Evolutionary conservation across 768 basidiomycete species (phyloP).

Genomic region (Megacollybia marginata): DNA sequence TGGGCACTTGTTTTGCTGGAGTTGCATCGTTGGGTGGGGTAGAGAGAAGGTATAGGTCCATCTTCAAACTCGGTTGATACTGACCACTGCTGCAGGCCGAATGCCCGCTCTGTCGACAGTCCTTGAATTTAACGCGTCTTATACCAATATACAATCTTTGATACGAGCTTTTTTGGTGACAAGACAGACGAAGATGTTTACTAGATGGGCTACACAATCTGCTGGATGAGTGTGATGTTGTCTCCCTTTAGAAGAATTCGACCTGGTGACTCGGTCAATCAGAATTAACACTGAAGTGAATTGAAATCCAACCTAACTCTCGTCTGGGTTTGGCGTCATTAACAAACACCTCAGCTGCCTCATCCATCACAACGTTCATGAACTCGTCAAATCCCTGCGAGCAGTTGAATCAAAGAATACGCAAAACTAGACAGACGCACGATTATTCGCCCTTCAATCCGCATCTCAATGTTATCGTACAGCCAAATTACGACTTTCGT

Average conservation of each 20-base stretch:
- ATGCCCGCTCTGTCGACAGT: constrained; percentile 82
- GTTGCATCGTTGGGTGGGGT: constrained; percentile 83
- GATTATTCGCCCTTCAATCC: constrained; percentile 92
- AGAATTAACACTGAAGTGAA: constrained; percentile 1
- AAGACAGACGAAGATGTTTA: neutral
- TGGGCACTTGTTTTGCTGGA: constrained; percentile 88
- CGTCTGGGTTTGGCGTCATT: constrained; percentile 82
- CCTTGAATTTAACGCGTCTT: constrained; percentile 57
- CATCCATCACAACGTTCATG: constrained; percentile 96
- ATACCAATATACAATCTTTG: constrained; percentile 82
- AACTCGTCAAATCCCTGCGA: constrained; percentile 96
- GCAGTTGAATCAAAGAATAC: constrained; percentile 30
- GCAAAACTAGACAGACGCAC: constrained; percentile 46
- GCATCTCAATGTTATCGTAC: constrained; percentile 94
- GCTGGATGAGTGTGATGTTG: constrained; percentile 96
- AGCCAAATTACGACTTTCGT: constrained; percentile 88
- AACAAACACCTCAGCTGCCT: constrained; percentile 86
- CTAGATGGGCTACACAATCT: constrained; percentile 25
- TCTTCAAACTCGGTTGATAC: neutral
- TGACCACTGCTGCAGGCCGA: constrained; percentile 48
- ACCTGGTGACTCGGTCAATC: constrained; percentile 38
- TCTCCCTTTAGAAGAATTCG: constrained; percentile 96
- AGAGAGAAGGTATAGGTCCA: constrained; percentile 61
- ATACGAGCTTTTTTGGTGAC: constrained; percentile 10
- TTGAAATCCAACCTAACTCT: constrained; percentile 60